Evolutionary conservation across 352 stramenopile genomes (phyloP), one percentile per base, ranked within the genome.

Genomic region (Phytophthora sansomeana): DNA sequence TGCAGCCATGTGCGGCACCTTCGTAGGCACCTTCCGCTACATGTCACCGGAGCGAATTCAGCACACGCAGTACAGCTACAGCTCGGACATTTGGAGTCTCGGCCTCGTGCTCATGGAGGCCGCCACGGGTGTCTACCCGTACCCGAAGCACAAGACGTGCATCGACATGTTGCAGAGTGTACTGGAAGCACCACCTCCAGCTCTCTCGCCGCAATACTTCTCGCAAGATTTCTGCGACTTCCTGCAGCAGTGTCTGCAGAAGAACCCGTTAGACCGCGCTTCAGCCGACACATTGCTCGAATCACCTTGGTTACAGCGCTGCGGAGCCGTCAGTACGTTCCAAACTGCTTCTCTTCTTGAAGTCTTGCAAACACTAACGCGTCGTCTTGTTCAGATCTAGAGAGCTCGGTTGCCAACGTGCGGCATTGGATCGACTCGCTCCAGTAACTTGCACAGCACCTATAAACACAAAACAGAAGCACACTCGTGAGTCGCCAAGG

Each of bases 11-110:
- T 97, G 91, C 61, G 87, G 81, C 47, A 98, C 96, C n/a, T 99
- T 97, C 67, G 89, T 98, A 19, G 93, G 93, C 26, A 98, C 93
- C 43, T 96, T 96, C 33, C 93, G 95, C 39, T 98, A 98, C 72
- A 97, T 98, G 81, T 93, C 85, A 6, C 93, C 93, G 5, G 93
- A 98, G 73, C 88, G 97, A 41, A 96, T 95, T 67, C 80, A 97
- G 65, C 80, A 89, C 60, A 76, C 85, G 46, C 78, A 89, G 17
- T 98, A 98, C 80, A 85, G 85, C 63, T 95, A 94, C 75, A 91
- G 81, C 44, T 96, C 83, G 39, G 95, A 98, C 69, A 92, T 98
- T 47, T 98, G 95, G 93, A 96, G 89, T 68, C 87, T 98, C 32
- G 94, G 95, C 2, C 91, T 96, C 67, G 81, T 97, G 39, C 75